These are phyloP conservation scores for Saccharomyces hybrid DNA, from an alignment of 1,139 yeast genomes.

Conservation along the genomic window DNA sequence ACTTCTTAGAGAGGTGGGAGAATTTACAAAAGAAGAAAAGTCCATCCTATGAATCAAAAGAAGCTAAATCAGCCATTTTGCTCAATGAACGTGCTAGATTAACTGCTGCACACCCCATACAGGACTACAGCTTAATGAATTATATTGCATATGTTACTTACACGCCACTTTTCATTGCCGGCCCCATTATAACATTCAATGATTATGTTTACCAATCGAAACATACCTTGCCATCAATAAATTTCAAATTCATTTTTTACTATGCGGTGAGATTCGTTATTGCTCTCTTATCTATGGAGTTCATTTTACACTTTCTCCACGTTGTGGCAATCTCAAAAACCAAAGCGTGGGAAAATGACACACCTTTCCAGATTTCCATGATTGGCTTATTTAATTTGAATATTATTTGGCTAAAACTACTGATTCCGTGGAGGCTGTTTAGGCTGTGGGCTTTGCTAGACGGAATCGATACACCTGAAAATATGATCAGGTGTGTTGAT, in stretches of 20 bases:
- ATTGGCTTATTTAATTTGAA: slow-evolving; percentile 83
- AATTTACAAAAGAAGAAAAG: slow-evolving; percentile 13
- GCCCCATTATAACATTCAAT: slow-evolving; percentile 87
- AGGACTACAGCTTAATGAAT: slow-evolving; percentile 53
- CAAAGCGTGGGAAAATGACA: slow-evolving; percentile 81
- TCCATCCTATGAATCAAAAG: slow-evolving; percentile 12
- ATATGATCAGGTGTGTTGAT: slow-evolving; percentile 93
- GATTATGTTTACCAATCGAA: slow-evolving; percentile 69
- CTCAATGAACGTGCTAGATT: slow-evolving; percentile 60
- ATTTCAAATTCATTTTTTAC: slow-evolving; percentile 42
- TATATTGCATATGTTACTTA: slow-evolving; percentile 73
- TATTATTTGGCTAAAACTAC: slow-evolving; percentile 82
- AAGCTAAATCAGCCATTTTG: slow-evolving; percentile 23
- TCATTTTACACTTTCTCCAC: slow-evolving; percentile 74
- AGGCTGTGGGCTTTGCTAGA: slow-evolving; percentile 87
- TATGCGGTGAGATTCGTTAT: slow-evolving; percentile 64
- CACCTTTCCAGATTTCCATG: slow-evolving; percentile 93
- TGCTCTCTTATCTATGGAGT: slow-evolving; percentile 82
- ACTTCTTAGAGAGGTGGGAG: slow-evolving; percentile 48
- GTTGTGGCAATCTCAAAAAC: slow-evolving; percentile 85
- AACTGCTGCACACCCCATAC: slow-evolving; percentile 50
- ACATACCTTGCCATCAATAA: slow-evolving; percentile 45
- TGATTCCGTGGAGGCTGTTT: slow-evolving; percentile 93
- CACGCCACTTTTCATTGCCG: slow-evolving; percentile 87
- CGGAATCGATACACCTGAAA: slow-evolving; percentile 93